Conservation (phyloP, 2,329 filamentous ascomycete genomes). For the Juglanconis juglandina region DNA sequence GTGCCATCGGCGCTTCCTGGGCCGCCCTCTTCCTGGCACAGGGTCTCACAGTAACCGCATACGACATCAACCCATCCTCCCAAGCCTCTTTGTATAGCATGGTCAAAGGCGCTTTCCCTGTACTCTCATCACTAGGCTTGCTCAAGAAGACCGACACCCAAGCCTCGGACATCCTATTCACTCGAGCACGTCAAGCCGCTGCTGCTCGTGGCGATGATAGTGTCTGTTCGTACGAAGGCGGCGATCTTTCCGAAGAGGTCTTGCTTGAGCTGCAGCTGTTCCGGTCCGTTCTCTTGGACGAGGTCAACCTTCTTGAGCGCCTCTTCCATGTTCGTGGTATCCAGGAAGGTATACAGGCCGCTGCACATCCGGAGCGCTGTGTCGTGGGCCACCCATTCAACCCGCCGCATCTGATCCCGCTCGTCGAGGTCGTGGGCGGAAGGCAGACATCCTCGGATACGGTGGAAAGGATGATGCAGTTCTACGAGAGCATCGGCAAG, state of each 20-base stretch:
- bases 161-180: constrained; percentile 13
- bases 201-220: no score
- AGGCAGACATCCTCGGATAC: constrained; percentile 25
- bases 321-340: no score
- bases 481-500: constrained; percentile 39
- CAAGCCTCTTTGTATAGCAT: constrained; percentile 21
- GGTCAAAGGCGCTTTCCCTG: constrained; percentile 8
- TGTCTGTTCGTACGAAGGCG: no score
- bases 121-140: constrained; percentile 14
- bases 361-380: constrained; percentile 29
- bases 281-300: no score
- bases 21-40: constrained; percentile 32
- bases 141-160: constrained; percentile 16
- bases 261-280: no score
- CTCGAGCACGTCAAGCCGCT: no score
- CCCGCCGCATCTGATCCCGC: constrained; percentile 35
- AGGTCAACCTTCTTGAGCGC: no score
- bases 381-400: constrained; percentile 26
- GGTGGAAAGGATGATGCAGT: constrained; percentile 29
- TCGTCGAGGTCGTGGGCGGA: constrained; percentile 43
- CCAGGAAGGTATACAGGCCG: constrained; percentile 21
- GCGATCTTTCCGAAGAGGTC: no score
- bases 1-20: constrained; percentile 37
- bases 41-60: constrained; percentile 34
- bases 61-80: constrained; percentile 36